phyloP scores from a whole-genome alignment of 2,329 filamentous ascomycete genomes.

The Calycina herbarum region DNA sequence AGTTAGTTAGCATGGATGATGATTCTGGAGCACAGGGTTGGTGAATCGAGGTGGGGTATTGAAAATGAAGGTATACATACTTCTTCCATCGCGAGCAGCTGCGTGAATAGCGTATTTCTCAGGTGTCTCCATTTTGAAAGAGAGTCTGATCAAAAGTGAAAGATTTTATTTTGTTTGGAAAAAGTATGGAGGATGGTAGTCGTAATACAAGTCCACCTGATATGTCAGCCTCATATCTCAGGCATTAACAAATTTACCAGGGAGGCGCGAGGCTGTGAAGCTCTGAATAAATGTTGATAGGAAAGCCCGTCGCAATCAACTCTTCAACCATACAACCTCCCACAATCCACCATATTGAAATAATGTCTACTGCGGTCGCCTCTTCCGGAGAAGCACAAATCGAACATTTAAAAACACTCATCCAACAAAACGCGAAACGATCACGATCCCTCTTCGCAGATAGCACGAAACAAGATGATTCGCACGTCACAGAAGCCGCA shows the following conservation, averaged over 20 bases:
- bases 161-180: not conserved
- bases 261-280: constrained; percentile 20
- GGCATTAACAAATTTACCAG: constrained; percentile 15
- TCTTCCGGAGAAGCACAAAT: constrained; percentile 14
- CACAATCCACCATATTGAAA: constrained; percentile 15
- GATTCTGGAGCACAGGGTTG: not conserved
- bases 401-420: constrained; percentile 40
- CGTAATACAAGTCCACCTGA: constrained; percentile 19
- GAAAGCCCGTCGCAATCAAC: not conserved
- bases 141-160: constrained; percentile 6
- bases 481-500: constrained; percentile 31
- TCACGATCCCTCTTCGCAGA: constrained; percentile 44
- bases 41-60: not conserved
- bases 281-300: constrained; percentile 12
- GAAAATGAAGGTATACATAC: constrained; percentile 50
- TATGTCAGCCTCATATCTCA: constrained; percentile 13
- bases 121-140: constrained; percentile 39
- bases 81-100: constrained; percentile 79
- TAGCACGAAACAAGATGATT: constrained; percentile 25
- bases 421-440: constrained; percentile 45
- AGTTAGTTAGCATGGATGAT: constrained; percentile 28
- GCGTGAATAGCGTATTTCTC: constrained; percentile 83
- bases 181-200: constrained; percentile 8
- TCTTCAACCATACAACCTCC: not conserved
- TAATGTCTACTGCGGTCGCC: constrained; percentile 18